phyloP scores from a whole-genome alignment of 2,329 filamentous ascomycete genomes.

The Botrytis fabae region DNA sequence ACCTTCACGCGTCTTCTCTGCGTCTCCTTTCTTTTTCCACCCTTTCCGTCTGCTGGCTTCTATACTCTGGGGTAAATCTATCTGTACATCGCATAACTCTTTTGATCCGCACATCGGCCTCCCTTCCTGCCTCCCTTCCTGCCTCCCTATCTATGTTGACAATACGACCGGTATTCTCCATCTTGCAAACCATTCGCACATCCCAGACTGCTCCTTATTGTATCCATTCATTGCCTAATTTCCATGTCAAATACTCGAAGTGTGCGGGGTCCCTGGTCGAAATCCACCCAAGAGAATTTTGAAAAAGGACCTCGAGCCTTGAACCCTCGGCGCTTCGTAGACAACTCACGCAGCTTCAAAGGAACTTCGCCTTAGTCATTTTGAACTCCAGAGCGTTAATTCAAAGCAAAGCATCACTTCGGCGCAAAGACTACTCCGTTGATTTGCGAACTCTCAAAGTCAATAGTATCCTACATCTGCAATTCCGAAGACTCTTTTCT shows the following conservation, averaged over 20 bases:
- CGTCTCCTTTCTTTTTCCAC: not conserved
- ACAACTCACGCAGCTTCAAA: slow-evolving; percentile 21
- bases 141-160: not conserved
- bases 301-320: slow-evolving; percentile 16
- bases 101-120: not conserved
- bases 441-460: slow-evolving; percentile 6
- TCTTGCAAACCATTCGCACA: not conserved
- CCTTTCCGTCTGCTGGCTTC: not conserved
- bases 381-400: slow-evolving; percentile 4
- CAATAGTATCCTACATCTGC: not conserved
- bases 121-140: too few relatives aligned
- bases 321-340: slow-evolving; percentile 25
- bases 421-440: slow-evolving; percentile 10
- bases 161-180: not conserved
- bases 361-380: not conserved
- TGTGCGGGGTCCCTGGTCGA: slow-evolving; percentile 25
- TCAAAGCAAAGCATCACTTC: not conserved
- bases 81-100: not conserved
- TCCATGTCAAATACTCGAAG: slow-evolving; percentile 18
- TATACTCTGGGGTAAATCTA: not conserved
- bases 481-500: not conserved
- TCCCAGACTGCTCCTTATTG: not conserved
- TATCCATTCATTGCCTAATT: slow-evolving; percentile 10
- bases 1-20: not conserved
- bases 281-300: slow-evolving; percentile 16